Evolutionary conservation across 306 rosid genomes (phyloP).

Genomic region (Acacia confusa): DNA sequence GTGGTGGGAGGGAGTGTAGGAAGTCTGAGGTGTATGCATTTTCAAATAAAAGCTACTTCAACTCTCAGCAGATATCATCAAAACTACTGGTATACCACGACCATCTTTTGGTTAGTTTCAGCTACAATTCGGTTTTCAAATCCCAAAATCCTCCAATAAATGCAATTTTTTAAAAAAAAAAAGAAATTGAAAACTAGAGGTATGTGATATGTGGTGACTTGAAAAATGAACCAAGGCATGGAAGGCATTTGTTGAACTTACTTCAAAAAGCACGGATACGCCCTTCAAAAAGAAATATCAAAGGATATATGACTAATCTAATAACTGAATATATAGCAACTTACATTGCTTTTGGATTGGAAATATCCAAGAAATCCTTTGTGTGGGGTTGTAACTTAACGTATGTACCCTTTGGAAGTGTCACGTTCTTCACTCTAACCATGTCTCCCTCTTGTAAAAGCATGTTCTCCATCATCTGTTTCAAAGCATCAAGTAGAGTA

Average conservation of each 20-base stretch:
- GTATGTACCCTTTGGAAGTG: constrained; percentile 87
- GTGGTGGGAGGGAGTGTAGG: background rate
- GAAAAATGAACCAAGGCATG: background rate
- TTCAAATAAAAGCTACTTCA: background rate
- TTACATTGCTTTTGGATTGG: constrained; percentile 98
- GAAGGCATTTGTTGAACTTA: background rate
- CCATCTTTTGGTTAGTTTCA: constrained; percentile 4
- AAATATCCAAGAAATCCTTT: constrained; percentile 90
- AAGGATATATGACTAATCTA: background rate
- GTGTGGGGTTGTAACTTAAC: constrained; percentile 99
- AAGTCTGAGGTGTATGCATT: background rate
- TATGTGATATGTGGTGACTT: background rate
- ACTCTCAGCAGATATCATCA: background rate
- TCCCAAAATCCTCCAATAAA: constrained; percentile 6
- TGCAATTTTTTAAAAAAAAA: background rate
- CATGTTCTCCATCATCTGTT: constrained; percentile 99
- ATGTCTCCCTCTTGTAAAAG: constrained; percentile 90
- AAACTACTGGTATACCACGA: background rate
- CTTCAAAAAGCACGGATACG: constrained; percentile 11
- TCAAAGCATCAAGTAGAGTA: constrained; percentile 12
- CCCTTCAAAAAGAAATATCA: background rate
- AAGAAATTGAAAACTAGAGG: constrained; percentile 13
- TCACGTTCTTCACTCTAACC: constrained; percentile 82
- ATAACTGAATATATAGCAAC: constrained; percentile 40
- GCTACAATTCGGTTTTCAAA: constrained; percentile 2